Conservation (phyloP, 1,284 basidiomycete genomes). For the Moesziomyces parantarcticus region DNA sequence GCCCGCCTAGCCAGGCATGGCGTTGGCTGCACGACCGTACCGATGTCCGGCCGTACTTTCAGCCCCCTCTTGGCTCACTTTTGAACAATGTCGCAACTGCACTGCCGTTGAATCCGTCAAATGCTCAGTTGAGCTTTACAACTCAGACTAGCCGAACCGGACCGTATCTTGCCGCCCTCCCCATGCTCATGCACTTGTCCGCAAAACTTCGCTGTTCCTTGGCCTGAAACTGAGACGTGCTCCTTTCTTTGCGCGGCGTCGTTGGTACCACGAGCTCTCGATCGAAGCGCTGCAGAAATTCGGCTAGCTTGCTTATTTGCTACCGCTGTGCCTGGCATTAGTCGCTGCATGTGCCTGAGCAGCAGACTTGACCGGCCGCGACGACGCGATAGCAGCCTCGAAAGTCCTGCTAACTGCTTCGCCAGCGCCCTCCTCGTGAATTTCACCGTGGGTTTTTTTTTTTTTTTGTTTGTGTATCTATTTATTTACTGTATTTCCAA, state of each 20-base stretch:
- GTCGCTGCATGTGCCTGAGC: no score
- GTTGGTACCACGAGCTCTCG: neutral
- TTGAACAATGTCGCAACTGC: neutral
- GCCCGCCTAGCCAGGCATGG: no score
- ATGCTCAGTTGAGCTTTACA: neutral
- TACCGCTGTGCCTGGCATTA: no score
- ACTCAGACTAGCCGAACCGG: slow-evolving; percentile 7
- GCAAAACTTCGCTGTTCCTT: neutral
- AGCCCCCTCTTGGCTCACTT: neutral
- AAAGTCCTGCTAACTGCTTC: no score
- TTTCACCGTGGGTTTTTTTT: no score
- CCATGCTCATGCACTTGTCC: neutral
- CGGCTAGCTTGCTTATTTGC: no score
- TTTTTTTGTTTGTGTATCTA: no score
- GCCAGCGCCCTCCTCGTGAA: no score
- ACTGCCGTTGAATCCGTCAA: neutral
- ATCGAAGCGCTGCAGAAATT: no score
- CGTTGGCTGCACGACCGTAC: neutral
- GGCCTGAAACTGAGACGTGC: neutral
- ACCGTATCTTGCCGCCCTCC: slow-evolving; percentile 11
- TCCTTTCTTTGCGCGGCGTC: neutral
- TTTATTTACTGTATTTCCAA: no score
- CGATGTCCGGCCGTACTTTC: neutral
- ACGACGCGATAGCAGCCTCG: no score
- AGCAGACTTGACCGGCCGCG: no score